Evolutionary conservation across 805 yeast species (phyloP), one percentile per base, ranked within the genome.

Genomic region (Soucietia sequanensis): DNA sequence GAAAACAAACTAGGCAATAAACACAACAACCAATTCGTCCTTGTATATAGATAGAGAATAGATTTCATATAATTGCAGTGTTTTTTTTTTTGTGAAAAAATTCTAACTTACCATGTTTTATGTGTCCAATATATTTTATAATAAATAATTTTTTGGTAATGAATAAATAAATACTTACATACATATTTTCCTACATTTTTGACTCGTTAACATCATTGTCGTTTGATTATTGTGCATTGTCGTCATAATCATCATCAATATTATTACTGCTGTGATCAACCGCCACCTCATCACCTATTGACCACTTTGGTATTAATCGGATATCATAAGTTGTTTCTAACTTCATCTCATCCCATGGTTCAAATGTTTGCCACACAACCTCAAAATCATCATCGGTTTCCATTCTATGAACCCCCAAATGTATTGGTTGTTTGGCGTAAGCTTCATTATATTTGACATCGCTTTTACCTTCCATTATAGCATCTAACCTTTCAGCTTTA

Each of bases 261-360:
- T 13, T 26, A 5, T 27, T 31, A n/a, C n/a, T n/a, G n/a, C n/a
- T n/a, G n/a, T n/a, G n/a, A n/a, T n/a, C n/a, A n/a, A 8, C 31
- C 7, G 5, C 31, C 23, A 18, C 14, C 9, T 18, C 19, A 5
- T 29, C 31, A n/a, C 23, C 29, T 22, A 10, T 18, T 18, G 38
- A 38, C 39, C 40, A 47, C 16, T 44, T 37, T 6, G 72, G 70
- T 18, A 68, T 58, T 32, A 67, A 47, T 20, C 72, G 48, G 15
- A 68, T 60, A 27, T 66, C 71, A 37, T 50, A 62, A 25, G 58
- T 60, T 2, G 68, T 62, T 33, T 68, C 73, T 22, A 51, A 34
- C 38, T 56, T 58, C 42, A 68, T 47, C 43, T 67, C 74, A 16
- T 62, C 67, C 74, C 74, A 68, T 1, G 74, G 74, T 34, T 68